Evolutionary conservation across 192 early-diverging fungal species (phyloP), one percentile per base, ranked within the genome.

Genomic region (Spizellomyces punctatus): DNA sequence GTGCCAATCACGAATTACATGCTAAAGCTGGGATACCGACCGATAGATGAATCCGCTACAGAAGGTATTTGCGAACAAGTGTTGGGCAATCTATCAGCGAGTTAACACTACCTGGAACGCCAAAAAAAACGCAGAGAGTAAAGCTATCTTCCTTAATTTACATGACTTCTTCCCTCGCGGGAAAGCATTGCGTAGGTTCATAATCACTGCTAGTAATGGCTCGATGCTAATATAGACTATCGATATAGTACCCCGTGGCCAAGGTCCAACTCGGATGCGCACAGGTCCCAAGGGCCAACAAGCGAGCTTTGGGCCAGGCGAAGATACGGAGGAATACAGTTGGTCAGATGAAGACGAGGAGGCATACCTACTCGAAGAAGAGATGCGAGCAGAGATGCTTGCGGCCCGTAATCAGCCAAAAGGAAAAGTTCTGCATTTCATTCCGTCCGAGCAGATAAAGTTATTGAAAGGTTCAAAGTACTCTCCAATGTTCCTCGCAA

Each of bases 401-500:
- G 61, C 55, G 42, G 43, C 57, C 4, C 50, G 47, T 47, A 46
- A 63, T 36, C 56, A 58, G 44, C 69, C 75, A 17, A 60, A 61
- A 17, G 81, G 82, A 22, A 81, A 79, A 57, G 66, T 85, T 8
- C 42, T 88, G 44, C 83, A 88, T 46, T 88, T 85, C 67, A 86
- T 88, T 58, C 86, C 86, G 0, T 69, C 69, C 10, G 82, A 82
- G 70, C 84, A 86, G 46, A 74, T 88, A 4, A 88, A 88, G 74
- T 62, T 88, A 6, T 50, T 88, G 46, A 86, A 83, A 83, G 86
- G 86, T 83, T 46, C 54, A 5, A 4, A 14, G 14, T 42, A 14
- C 43, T 19, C 49, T n/a, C 21, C 57, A 58, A 55, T 57, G 16
- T 62, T 42, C 22, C 58, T 22, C 41, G 49, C 54, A 47, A 8